These are phyloP conservation scores for Sicyos edulis DNA, from an alignment of 306 rosid species.

Conservation along the genomic window DNA sequence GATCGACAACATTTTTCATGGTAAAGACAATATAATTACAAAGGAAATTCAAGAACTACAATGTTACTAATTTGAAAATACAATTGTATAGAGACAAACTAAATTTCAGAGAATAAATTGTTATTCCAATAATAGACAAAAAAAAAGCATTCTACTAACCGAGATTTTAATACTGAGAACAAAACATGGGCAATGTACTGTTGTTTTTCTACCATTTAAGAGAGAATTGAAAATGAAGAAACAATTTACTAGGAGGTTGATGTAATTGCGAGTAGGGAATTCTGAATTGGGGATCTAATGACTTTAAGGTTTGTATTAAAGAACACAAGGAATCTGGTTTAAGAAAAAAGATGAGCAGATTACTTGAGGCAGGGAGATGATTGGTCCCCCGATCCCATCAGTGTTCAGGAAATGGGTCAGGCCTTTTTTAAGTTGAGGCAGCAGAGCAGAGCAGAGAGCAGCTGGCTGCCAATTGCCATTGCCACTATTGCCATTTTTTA, in stretches of 20 bases:
- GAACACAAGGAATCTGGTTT: neutral
- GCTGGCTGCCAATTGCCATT: slow-evolving; percentile 23
- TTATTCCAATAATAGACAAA: neutral
- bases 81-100: neutral
- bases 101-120: neutral
- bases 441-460: slow-evolving; percentile 14
- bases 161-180: neutral
- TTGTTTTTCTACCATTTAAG: neutral
- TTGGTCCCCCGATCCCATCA: slow-evolving; percentile 23
- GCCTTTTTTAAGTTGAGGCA: slow-evolving; percentile 17
- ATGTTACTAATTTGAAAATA: neutral
- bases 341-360: neutral
- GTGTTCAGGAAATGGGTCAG: slow-evolving; percentile 19
- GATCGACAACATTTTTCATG: neutral
- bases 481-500: slow-evolving; percentile 14
- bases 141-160: no score
- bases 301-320: neutral
- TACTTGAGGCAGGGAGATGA: neutral
- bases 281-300: neutral
- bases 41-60: neutral
- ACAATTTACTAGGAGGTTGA: neutral
- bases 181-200: neutral
- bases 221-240: neutral
- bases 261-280: neutral
- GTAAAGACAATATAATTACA: neutral